Conservation (phyloP, 2,329 filamentous ascomycete genomes). For the Microsporum audouinii region DNA sequence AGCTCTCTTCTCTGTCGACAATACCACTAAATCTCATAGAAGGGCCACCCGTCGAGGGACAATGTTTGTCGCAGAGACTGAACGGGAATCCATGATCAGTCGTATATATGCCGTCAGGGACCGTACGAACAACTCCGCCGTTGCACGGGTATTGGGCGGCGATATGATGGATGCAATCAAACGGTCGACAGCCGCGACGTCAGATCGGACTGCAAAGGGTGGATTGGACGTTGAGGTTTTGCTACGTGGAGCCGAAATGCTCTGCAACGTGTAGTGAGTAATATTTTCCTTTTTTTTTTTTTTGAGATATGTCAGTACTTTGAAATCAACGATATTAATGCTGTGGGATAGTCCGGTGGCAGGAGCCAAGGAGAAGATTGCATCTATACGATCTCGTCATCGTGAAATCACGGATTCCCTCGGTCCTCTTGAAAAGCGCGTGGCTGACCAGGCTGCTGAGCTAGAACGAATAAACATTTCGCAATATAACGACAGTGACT, state of each 20-base stretch:
- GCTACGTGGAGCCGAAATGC: conserved; percentile 75
- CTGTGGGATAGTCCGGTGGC: conserved; percentile 50
- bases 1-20: conserved; percentile 84
- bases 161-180: conserved; percentile 75
- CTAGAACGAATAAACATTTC: conserved; percentile 58
- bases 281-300: conserved; percentile 10
- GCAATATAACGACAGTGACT: conserved; percentile 45
- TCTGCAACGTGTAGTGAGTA: conserved; percentile 68
- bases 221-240: conserved; percentile 81
- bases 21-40: conserved; percentile 44
- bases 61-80: conserved; percentile 34
- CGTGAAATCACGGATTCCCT: conserved; percentile 61
- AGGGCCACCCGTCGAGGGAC: conserved; percentile 40
- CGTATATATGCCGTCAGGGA: conserved; percentile 38
- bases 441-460: conserved; percentile 63
- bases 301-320: background rate
- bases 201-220: conserved; percentile 42
- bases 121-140: conserved; percentile 56
- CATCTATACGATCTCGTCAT: conserved; percentile 58
- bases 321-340: background rate
- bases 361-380: conserved; percentile 66
- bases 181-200: conserved; percentile 45
- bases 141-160: conserved; percentile 76
- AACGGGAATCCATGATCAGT: conserved; percentile 34
- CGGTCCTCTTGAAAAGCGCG: conserved; percentile 66